phyloP scores from a whole-genome alignment of 2,329 filamentous ascomycete species.

The Cytospora schulzeri region DNA sequence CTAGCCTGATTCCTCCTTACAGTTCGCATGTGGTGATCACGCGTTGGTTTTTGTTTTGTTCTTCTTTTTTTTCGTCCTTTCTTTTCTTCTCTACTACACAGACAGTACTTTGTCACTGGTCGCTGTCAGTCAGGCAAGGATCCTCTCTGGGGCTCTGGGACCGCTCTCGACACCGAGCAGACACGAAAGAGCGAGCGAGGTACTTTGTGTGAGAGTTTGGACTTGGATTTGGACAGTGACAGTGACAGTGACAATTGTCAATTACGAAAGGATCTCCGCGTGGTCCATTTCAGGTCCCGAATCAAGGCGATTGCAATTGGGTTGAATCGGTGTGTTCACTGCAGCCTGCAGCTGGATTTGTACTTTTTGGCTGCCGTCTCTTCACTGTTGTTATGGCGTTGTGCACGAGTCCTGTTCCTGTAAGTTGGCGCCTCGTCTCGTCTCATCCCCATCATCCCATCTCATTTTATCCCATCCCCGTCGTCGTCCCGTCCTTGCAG shows the following conservation, averaged over 20 bases:
- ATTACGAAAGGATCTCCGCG: neutral
- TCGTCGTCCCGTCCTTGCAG: too few species aligned
- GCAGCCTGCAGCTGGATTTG: conserved; percentile 2
- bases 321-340: neutral
- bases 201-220: neutral
- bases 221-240: neutral
- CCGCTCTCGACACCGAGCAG: neutral
- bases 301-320: neutral
- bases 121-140: neutral
- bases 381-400: conserved; percentile 26
- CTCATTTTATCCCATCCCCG: neutral
- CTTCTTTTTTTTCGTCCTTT: neutral
- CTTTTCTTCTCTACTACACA: neutral
- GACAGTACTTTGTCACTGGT: neutral
- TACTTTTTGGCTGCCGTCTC: conserved; percentile 9
- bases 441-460: conserved; percentile 10
- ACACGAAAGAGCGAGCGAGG: neutral
- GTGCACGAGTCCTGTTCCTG: conserved; percentile 26
- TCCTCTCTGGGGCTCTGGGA: neutral
- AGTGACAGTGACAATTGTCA: neutral
- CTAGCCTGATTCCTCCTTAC: neutral
- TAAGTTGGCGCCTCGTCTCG: conserved; percentile 27
- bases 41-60: neutral
- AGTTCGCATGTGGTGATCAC: conserved; percentile 10
- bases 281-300: neutral